These are phyloP conservation scores for Aspergillus felis DNA, from an alignment of 2,329 filamentous ascomycete species.

Conservation along the genomic window DNA sequence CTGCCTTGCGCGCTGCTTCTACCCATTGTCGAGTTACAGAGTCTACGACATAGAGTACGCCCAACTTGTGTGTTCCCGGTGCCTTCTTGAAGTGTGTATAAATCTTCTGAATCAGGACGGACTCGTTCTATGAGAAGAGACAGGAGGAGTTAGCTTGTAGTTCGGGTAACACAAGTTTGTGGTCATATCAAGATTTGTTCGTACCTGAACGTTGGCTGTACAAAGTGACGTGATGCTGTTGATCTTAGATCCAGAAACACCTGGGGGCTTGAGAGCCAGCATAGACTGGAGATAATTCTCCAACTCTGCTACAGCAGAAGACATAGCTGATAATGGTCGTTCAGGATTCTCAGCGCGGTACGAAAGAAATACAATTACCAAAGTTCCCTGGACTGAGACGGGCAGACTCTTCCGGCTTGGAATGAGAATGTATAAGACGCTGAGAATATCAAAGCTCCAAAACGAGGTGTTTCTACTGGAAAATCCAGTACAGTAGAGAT, in stretches of 20 bases:
- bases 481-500: constrained; percentile 18
- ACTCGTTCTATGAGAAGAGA: constrained; percentile 68
- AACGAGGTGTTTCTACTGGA: constrained; percentile 23
- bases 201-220: constrained; percentile 84
- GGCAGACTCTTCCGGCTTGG: constrained; percentile 12
- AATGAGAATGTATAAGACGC: constrained; percentile 10
- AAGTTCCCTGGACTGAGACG: constrained; percentile 5
- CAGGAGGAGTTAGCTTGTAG: constrained; percentile 22
- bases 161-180: not conserved
- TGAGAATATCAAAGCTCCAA: constrained; percentile 11
- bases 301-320: constrained; percentile 84
- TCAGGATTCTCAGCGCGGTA: constrained; percentile 10
- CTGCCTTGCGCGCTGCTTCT: constrained; percentile 84
- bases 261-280: constrained; percentile 84
- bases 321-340: constrained; percentile 50
- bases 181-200: constrained; percentile 29
- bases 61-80: constrained; percentile 91
- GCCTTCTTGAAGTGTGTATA: constrained; percentile 97
- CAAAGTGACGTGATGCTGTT: constrained; percentile 80
- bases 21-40: constrained; percentile 99
- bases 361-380: constrained; percentile 9
- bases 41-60: constrained; percentile 99
- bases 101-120: constrained; percentile 90
- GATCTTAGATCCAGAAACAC: constrained; percentile 91
- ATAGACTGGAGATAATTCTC: constrained; percentile 88